Percentiles rank a stretch among this genome's conserved stretches.
Evolutionary conservation across 208 protist species (phyloP).

Genomic region (Crithidia bombi): DNA sequence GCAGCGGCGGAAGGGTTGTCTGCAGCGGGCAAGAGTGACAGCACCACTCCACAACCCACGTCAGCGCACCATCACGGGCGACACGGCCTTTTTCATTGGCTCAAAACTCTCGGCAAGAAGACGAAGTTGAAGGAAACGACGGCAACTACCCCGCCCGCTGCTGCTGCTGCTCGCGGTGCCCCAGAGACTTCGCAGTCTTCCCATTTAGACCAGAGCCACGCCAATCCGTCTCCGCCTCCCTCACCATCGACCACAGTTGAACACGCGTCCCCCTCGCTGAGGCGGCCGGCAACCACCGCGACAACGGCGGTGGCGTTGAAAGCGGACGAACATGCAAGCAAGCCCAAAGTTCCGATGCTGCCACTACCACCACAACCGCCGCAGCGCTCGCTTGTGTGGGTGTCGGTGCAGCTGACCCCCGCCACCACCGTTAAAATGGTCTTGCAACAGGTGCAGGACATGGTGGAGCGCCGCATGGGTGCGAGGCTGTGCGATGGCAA

Average conservation of each 20-base stretch:
- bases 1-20: too few species aligned
- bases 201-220: background rate
- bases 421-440: slow-evolving; percentile 36
- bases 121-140: background rate
- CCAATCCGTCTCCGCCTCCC: background rate
- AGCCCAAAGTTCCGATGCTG: background rate
- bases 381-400: slow-evolving; percentile 41
- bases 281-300: background rate
- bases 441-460: slow-evolving; percentile 33
- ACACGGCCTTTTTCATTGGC: slow-evolving; percentile 10
- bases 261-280: background rate
- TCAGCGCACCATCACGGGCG: background rate
- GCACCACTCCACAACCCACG: background rate
- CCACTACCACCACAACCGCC: background rate
- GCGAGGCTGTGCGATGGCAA: slow-evolving; percentile 22
- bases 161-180: background rate
- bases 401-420: slow-evolving; percentile 41
- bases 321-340: background rate
- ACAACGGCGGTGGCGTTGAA: background rate
- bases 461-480: slow-evolving; percentile 42
- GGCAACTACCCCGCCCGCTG: background rate
- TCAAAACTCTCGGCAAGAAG: background rate
- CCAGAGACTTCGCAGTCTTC: background rate
- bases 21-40: background rate
- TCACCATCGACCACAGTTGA: background rate